Conservation (phyloP, 768 basidiomycete species). For the Tricholomella constricta region DNA sequence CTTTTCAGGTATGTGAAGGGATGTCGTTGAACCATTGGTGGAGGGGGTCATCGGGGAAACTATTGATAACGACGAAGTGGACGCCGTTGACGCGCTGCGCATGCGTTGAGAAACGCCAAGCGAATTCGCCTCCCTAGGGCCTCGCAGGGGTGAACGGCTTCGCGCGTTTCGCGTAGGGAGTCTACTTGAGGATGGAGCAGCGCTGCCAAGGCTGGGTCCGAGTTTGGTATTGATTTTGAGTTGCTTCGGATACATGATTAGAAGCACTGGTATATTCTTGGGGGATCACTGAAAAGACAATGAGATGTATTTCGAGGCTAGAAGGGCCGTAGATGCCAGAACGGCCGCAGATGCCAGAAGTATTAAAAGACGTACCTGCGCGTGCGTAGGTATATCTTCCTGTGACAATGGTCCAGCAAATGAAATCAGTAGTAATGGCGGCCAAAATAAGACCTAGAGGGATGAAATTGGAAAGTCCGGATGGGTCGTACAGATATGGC, state of each 20-base stretch:
- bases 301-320: not conserved
- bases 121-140: conserved; percentile 32
- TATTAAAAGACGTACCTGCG: conserved; percentile 3
- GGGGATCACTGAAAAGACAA: not conserved
- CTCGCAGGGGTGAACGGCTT: conserved; percentile 32
- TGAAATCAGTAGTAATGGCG: conserved; percentile 1
- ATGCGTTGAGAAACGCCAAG: conserved; percentile 34
- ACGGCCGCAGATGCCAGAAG: no score
- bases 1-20: conserved; percentile 42
- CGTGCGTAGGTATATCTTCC: conserved; percentile 9
- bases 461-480: conserved; percentile 7
- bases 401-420: not conserved
- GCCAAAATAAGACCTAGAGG: not conserved
- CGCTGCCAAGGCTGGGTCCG: conserved; percentile 28
- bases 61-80: conserved; percentile 56
- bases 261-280: conserved; percentile 11
- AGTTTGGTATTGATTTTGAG: conserved; percentile 53
- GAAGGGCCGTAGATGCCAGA: no score
- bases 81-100: conserved; percentile 57
- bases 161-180: conserved; percentile 27
- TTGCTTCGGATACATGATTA: conserved; percentile 44
- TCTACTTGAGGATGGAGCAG: conserved; percentile 32
- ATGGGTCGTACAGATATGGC: conserved; percentile 12
- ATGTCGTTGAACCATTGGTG: conserved; percentile 55
- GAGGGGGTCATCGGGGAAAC: conserved; percentile 56